Percentiles rank a stretch among this genome's conserved stretches.
Evolutionary conservation across 768 basidiomycete species (phyloP).

Genomic region (Termitomyces sp.): DNA sequence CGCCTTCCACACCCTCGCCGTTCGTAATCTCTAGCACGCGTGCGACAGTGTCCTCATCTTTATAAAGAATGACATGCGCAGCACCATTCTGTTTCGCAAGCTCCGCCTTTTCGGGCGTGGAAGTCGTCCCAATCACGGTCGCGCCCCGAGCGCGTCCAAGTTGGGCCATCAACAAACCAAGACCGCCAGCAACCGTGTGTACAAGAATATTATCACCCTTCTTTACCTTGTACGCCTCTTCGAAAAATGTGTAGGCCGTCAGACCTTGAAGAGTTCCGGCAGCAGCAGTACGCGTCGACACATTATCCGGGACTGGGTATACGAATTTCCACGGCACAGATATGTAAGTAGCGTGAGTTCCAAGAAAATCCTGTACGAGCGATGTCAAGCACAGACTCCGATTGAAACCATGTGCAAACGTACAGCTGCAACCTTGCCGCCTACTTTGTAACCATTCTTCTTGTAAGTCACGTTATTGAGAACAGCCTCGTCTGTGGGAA

Average conservation of each 20-base stretch:
- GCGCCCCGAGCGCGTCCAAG: constrained; percentile 70
- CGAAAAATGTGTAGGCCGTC: constrained; percentile 72
- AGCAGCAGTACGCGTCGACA: constrained; percentile 60
- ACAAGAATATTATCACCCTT: constrained; percentile 76
- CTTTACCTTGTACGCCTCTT: constrained; percentile 82
- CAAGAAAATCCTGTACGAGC: constrained; percentile 34
- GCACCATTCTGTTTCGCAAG: constrained; percentile 78
- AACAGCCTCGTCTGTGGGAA: constrained; percentile 63
- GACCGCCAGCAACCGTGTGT: constrained; percentile 89
- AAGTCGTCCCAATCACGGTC: constrained; percentile 90
- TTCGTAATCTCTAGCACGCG: constrained; percentile 71
- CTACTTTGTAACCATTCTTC: constrained; percentile 57
- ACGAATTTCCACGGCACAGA: constrained; percentile 57
- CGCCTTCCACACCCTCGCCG: constrained; percentile 77
- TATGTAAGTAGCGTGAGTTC: constrained; percentile 67
- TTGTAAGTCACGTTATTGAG: constrained; percentile 59
- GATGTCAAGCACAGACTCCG: not conserved
- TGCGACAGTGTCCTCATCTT: constrained; percentile 65
- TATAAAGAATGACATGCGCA: constrained; percentile 82
- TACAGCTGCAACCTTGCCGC: constrained; percentile 71
- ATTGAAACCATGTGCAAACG: constrained; percentile 13
- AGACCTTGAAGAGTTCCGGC: constrained; percentile 69
- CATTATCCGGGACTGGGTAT: constrained; percentile 56
- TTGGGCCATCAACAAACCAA: constrained; percentile 68
- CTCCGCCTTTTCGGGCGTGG: constrained; percentile 75